Evolutionary conservation across 1,139 yeast genomes (phyloP), one percentile per base, ranked within the genome.

Genomic region (Sugiyamaella paludigena): DNA sequence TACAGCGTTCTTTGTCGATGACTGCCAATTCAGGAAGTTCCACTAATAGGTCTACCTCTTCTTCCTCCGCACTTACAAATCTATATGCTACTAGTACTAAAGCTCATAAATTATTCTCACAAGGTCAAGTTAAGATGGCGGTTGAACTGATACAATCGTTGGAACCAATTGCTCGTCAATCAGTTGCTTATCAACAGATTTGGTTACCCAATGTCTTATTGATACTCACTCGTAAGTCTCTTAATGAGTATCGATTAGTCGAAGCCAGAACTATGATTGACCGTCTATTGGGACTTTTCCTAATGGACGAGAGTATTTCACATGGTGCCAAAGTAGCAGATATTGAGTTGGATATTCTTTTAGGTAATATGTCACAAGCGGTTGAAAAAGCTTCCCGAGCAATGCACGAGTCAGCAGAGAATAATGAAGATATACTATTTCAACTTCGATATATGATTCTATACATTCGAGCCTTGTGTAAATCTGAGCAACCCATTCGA

Each of bases 151-250:
- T 62, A 48, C 48, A 51, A 7, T 43, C 51, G 0, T 40, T 55
- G 12, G 43, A 46, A 35, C 28, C 40, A 9, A 16, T 40, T 5
- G 50, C 55, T 0, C 42, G 48, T 4, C 45, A 39, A 4, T 56
- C 59, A 12, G 53, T 47, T 10, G 46, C 54, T 16, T 54, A 52
- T 39, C 52, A 56, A 39, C 61, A 56, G 30, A 45, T 55, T 7
- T 61, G 65, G 65, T 43, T 51, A 7, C 64, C 63, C 10, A 49
- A 49, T 28, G 36, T 40, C 12, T 38, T 59, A 28, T 46, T 60
- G 6, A 35, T 59, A 28, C 49, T 54, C 19, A 52, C 54, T 1
- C 37, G 50, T n/a, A 33, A 32, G 11, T 49, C 55, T 7, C 29
- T 62, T 2, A 54, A 56, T 24, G 48, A 58, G 36, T 37, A 40